Conservation (phyloP, 768 basidiomycete species). For the Tulasnella sp. region DNA sequence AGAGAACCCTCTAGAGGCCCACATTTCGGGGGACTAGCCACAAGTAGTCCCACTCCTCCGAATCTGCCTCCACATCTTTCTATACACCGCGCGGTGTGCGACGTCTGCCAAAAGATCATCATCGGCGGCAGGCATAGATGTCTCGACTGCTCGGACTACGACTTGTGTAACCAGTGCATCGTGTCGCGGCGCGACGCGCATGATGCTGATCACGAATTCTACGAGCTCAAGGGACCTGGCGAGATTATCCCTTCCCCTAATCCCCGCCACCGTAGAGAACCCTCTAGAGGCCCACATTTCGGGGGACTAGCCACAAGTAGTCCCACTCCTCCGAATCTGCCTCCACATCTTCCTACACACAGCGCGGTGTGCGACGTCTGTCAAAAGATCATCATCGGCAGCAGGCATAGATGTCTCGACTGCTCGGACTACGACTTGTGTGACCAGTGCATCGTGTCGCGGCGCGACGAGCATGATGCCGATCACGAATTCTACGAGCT, state of each 20-base stretch:
- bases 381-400: constrained; percentile 46
- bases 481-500: constrained; percentile 65
- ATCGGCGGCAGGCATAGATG: constrained; percentile 72
- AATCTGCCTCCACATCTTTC: too few species aligned
- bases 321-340: too few species aligned
- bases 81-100: constrained; percentile 47
- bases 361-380: constrained; percentile 54
- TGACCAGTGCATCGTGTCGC: constrained; percentile 41
- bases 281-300: too few species aligned
- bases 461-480: constrained; percentile 32
- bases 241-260: constrained; percentile 36
- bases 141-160: constrained; percentile 66
- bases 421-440: constrained; percentile 72
- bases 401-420: constrained; percentile 73
- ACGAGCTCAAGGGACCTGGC: constrained; percentile 58
- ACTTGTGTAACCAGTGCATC: constrained; percentile 58
- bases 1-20: too few species aligned
- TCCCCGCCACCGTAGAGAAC: background rate
- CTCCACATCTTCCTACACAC: too few species aligned
- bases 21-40: too few species aligned
- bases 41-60: too few species aligned
- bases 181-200: constrained; percentile 32
- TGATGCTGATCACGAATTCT: constrained; percentile 50
- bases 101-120: constrained; percentile 50
- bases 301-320: too few species aligned